Evolutionary conservation across 495 filamentous ascomycete species (phyloP).

Genomic region (Saxophila tyrrhenica): DNA sequence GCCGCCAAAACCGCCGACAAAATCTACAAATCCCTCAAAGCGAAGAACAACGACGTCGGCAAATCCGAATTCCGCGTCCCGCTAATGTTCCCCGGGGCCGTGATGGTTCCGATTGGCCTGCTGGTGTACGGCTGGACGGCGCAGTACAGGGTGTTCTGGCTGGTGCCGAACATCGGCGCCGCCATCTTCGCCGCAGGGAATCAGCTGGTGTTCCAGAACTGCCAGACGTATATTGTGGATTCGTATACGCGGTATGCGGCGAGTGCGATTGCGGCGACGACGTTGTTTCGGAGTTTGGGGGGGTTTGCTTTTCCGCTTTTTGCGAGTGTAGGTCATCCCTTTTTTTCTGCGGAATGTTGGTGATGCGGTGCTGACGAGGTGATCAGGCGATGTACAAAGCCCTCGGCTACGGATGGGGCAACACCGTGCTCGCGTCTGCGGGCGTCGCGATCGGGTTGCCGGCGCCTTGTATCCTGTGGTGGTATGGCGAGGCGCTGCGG

Average conservation of each 20-base stretch:
- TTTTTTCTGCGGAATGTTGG: conserved; percentile 25
- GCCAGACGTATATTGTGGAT: conserved; percentile 69
- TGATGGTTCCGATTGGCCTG: conserved; percentile 52
- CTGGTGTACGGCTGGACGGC: conserved; percentile 66
- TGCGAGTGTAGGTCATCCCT: neutral
- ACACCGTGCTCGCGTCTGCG: conserved; percentile 47
- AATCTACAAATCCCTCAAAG: conserved; percentile 53
- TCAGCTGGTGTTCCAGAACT: conserved; percentile 57
- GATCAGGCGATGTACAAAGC: conserved; percentile 25
- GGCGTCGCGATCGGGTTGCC: conserved; percentile 45
- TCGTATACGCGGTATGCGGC: conserved; percentile 64
- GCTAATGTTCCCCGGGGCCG: conserved; percentile 45
- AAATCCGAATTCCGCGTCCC: conserved; percentile 60
- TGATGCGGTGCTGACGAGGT: neutral
- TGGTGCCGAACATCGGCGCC: conserved; percentile 60
- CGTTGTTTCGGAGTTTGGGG: conserved; percentile 53
- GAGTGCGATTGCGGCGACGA: conserved; percentile 54
- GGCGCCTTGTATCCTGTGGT: conserved; percentile 52
- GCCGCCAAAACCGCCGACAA: conserved; percentile 52
- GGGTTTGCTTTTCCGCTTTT: conserved; percentile 74
- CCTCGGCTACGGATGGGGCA: conserved; percentile 55
- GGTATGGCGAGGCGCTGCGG: conserved; percentile 40
- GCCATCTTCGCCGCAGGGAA: conserved; percentile 45
- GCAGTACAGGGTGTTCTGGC: conserved; percentile 53
- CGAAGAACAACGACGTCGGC: conserved; percentile 43